A percentile compares a stretch with the other conserved stretches of the same genome.
phyloP scores from a whole-genome alignment of 2,329 filamentous ascomycete species.

The Aspergillus eucalypticola region DNA sequence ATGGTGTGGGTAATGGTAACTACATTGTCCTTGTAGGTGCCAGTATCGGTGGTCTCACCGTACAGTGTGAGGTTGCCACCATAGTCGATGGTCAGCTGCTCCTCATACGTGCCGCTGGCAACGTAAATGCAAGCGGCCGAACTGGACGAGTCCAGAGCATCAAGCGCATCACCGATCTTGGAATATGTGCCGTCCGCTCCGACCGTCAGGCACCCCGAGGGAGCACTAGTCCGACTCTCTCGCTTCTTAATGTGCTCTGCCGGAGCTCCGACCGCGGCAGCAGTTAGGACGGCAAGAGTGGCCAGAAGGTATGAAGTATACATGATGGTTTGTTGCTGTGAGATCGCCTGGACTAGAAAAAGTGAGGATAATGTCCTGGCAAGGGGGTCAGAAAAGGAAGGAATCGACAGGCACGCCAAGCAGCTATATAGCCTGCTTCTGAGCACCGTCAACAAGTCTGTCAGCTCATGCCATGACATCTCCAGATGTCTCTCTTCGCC shows the following conservation, averaged over 20 bases:
- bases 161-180: constrained; percentile 29
- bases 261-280: constrained; percentile 4
- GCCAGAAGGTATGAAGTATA: constrained; percentile 10
- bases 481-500: neutral
- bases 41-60: constrained; percentile 32
- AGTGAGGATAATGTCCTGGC: neutral
- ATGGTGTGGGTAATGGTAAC: constrained; percentile 37
- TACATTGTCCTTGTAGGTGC: constrained; percentile 32
- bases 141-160: constrained; percentile 25
- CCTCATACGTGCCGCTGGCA: constrained; percentile 33
- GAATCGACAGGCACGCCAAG: neutral
- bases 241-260: constrained; percentile 10
- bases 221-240: constrained; percentile 21
- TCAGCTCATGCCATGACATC: neutral
- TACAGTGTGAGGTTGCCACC: constrained; percentile 33
- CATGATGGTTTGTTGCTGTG: constrained; percentile 7
- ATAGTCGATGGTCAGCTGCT: constrained; percentile 35
- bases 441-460: neutral
- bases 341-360: neutral
- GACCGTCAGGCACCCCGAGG: constrained; percentile 29
- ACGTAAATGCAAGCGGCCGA: constrained; percentile 36
- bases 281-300: constrained; percentile 14
- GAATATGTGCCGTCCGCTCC: constrained; percentile 24
- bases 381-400: neutral
- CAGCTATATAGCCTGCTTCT: neutral